A percentile compares a stretch with the other conserved stretches of the same genome.
Conservation (phyloP, 352 stramenopile species). For the Phytopythium ostracodes region DNA sequence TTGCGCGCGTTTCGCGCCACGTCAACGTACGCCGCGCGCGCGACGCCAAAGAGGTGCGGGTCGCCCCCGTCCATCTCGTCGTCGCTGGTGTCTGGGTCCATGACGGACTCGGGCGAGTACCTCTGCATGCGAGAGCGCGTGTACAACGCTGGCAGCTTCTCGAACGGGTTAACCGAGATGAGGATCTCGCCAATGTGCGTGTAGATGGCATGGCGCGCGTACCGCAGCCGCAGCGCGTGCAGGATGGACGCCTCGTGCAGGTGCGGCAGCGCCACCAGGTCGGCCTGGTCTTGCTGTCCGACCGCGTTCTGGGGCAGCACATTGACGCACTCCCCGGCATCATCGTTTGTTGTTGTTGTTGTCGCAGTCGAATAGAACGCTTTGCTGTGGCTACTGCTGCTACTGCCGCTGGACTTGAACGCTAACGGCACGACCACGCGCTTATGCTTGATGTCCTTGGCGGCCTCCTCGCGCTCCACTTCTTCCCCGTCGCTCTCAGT, state of each 20-base stretch:
- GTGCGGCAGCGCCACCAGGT: constrained; percentile 80
- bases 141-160: constrained; percentile 69
- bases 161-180: constrained; percentile 86
- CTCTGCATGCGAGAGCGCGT: constrained; percentile 35
- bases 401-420: constrained; percentile 8
- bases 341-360: not conserved
- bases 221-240: constrained; percentile 69
- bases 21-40: constrained; percentile 62
- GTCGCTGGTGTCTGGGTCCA: constrained; percentile 12
- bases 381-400: not conserved
- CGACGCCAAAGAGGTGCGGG: constrained; percentile 79
- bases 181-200: constrained; percentile 85
- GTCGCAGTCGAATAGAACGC: not conserved
- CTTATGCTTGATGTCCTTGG: constrained; percentile 2
- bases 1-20: constrained; percentile 63
- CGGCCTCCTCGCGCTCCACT: not conserved
- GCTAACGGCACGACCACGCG: constrained; percentile 32
- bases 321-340: constrained; percentile 53
- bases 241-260: constrained; percentile 85
- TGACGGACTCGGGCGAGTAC: constrained; percentile 30
- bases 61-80: constrained; percentile 3
- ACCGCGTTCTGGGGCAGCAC: constrained; percentile 66
- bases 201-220: constrained; percentile 82
- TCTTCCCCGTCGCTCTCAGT: constrained; percentile 9
- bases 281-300: constrained; percentile 60